Base-by-base conservation (phyloP, 2,329 filamentous ascomycete genomes). In the Fusarium compactum region DNA sequence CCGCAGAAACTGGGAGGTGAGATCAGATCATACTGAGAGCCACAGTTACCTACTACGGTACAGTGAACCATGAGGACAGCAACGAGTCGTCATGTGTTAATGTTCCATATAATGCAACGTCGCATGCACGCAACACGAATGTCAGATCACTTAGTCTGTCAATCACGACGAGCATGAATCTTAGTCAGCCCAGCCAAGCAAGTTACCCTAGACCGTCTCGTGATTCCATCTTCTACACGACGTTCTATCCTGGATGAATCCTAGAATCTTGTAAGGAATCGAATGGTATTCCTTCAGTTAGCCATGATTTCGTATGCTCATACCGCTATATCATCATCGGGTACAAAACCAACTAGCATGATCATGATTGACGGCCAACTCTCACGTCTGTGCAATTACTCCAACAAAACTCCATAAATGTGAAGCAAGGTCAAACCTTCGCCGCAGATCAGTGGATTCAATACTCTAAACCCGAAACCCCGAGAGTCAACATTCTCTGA, bases 41-140 rank as follows among this genome's bases (percentile, higher is more conserved):
- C 34, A 16, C 22, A 25, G 52, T 25, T 30, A n/a, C 46, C 30
- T 30, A 30, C 29, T 29, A 11, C 27, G 10, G 27, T 30, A 30
- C 29, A 30, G 29, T 30, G 34, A 38, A 32, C 15, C 25, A 41
- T 38, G 20, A 47, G 25, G 27, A 55, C 64, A 71, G 48, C 45
- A 30, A 53, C 38, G 47, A 27, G 30, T 24, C 55, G 52, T 65
- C 68, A 71, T 69, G 60, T 71, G 68, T 58, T 43, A 46, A 45
- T 27, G 50, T 29, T 43, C 69, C 56, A 68, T 41, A 20, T 29
- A 46, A 67, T 69, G 69, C 53, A 71, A 71, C 69, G 68, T 72
- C 66, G 50, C 65, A 38, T 61, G 25, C 20, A 53, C 27, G 22
- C 27, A 29, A 62, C 52, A 69, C 27, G 12, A 46, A 47, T 64